Conservation (phyloP, 2,329 filamentous ascomycete genomes). For the Colletotrichum tanaceti region DNA sequence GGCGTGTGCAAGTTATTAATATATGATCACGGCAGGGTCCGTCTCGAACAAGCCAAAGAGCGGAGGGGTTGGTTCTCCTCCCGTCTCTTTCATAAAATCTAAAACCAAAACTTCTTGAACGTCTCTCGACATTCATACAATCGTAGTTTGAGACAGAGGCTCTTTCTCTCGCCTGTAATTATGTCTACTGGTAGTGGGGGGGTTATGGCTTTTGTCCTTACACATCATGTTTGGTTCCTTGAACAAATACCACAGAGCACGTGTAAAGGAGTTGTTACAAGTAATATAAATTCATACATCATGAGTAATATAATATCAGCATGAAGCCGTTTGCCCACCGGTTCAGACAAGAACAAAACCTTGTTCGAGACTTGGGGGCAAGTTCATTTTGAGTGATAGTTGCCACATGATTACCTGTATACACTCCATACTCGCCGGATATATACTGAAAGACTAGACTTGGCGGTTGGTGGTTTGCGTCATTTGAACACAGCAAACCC, state of each 20-base stretch:
- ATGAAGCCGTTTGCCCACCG: no score
- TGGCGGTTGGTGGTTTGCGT: not conserved
- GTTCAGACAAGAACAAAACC: no score
- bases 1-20: conserved; percentile 13
- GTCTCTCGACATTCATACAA: conserved; percentile 28
- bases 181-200: no score
- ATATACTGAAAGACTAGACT: conserved; percentile 17
- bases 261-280: no score
- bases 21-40: conserved; percentile 38
- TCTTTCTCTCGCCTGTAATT: no score
- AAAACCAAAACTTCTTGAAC: not conserved
- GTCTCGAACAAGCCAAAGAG: conserved; percentile 1
- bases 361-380: fast-evolving
- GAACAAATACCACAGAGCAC: no score
- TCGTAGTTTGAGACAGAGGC: conserved; percentile 3
- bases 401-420: conserved; percentile 10
- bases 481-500: not conserved
- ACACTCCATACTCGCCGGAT: not conserved
- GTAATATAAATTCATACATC: no score
- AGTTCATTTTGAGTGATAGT: no score
- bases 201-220: no score
- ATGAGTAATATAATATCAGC: no score
- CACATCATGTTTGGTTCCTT: no score
- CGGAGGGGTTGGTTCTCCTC: not conserved
- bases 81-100: not conserved